phyloP scores from a whole-genome alignment of 768 basidiomycete species.

The Boletus reticulatus region DNA sequence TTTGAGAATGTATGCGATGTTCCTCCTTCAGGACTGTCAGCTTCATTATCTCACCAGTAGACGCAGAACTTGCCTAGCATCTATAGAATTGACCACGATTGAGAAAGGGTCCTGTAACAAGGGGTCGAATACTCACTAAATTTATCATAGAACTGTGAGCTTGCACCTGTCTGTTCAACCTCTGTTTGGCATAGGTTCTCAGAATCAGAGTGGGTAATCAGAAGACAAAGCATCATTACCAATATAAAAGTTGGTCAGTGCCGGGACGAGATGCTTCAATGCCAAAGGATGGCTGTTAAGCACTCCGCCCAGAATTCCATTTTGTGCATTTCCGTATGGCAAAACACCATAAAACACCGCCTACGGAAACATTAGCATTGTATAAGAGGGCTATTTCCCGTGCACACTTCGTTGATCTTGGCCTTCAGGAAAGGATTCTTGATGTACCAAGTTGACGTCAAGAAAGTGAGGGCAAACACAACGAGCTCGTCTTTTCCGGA shows the following conservation, averaged over 20 bases:
- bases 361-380: conserved; percentile 34
- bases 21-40: conserved; percentile 54
- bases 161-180: conserved; percentile 96
- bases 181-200: conserved; percentile 45
- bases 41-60: background rate
- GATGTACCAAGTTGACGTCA: conserved; percentile 95
- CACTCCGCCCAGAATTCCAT: conserved; percentile 77
- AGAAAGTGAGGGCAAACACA: conserved; percentile 85
- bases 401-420: conserved; percentile 85
- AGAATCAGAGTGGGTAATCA: background rate
- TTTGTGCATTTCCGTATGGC: conserved; percentile 59
- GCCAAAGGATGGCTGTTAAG: conserved; percentile 85
- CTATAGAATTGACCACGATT: conserved; percentile 28
- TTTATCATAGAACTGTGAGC: conserved; percentile 99
- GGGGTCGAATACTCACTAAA: conserved; percentile 62
- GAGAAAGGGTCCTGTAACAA: conserved; percentile 2
- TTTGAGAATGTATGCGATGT: conserved; percentile 85
- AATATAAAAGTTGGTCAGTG: conserved; percentile 92
- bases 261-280: conserved; percentile 84
- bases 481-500: conserved; percentile 85
- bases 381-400: background rate
- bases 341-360: conserved; percentile 73
- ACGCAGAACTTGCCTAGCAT: conserved; percentile 45
- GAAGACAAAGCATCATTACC: conserved; percentile 45
- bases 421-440: conserved; percentile 98